Percentiles rank a stretch among this genome's conserved stretches.
Evolutionary conservation across 73 alveolate genomes (phyloP).

Genomic region (Paramecium octaurelia): DNA sequence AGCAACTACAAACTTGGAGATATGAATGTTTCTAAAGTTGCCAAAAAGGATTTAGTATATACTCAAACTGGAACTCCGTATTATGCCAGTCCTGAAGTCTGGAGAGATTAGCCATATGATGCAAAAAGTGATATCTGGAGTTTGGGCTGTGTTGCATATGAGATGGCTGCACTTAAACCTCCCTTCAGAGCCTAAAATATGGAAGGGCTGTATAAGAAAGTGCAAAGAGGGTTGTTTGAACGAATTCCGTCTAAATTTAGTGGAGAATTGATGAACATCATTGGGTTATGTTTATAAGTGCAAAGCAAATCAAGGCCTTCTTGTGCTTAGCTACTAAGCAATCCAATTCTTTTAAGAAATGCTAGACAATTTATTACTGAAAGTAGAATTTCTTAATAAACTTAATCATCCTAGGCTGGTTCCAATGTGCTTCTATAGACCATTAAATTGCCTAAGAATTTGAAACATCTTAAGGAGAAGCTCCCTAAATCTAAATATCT

Average conservation of each 20-base stretch:
- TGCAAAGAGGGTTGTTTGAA: slow-evolving; percentile 45
- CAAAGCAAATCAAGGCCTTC: not conserved
- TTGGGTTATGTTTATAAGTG: not conserved
- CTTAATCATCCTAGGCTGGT: not conserved
- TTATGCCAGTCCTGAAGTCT: slow-evolving; percentile 85
- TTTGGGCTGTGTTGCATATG: slow-evolving; percentile 92
- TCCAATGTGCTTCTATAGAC: slow-evolving; percentile 29
- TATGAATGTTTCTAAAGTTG: slow-evolving; percentile 83
- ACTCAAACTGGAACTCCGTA: slow-evolving; percentile 98
- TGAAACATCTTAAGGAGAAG: slow-evolving; percentile 18
- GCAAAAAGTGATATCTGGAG: slow-evolving; percentile 94
- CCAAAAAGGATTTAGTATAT: slow-evolving; percentile 76
- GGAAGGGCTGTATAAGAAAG: slow-evolving; percentile 61
- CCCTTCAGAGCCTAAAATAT: slow-evolving; percentile 93
- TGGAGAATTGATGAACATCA: not conserved
- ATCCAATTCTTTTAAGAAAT: not conserved
- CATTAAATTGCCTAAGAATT: slow-evolving; percentile 42
- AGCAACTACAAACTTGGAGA: slow-evolving; percentile 84
- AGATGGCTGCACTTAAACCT: slow-evolving; percentile 85
- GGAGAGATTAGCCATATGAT: slow-evolving; percentile 89
- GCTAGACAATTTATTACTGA: not conserved
- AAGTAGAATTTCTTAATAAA: not conserved
- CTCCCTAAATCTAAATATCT: slow-evolving; percentile 46
- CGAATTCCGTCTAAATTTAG: slow-evolving; percentile 24
- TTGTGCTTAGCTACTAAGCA: not conserved